phyloP scores from a whole-genome alignment of 2,329 filamentous ascomycete genomes.

The Aspergillus sp. region DNA sequence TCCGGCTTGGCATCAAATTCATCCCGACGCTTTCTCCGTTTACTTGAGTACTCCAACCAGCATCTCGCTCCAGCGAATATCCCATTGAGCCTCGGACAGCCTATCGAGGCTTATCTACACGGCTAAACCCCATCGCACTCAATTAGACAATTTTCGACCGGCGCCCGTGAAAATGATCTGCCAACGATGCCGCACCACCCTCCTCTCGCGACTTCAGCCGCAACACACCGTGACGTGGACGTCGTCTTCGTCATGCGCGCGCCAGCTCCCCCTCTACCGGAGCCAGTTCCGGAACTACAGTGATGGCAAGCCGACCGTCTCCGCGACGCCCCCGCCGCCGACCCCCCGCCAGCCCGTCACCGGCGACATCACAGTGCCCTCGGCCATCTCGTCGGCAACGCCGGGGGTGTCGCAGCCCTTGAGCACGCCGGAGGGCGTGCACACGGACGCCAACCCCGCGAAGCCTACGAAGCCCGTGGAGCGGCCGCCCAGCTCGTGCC shows the following conservation, averaged over 20 bases:
- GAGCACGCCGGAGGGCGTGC: constrained; percentile 35
- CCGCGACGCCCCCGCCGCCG: constrained; percentile 29
- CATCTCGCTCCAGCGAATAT: no score
- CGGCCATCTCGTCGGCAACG: constrained; percentile 38
- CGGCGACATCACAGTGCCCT: constrained; percentile 31
- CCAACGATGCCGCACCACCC: constrained; percentile 38
- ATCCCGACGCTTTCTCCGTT: constrained; percentile 33
- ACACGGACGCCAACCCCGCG: constrained; percentile 23
- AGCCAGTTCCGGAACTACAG: constrained; percentile 33
- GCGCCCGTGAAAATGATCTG: constrained; percentile 35
- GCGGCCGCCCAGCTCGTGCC: constrained; percentile 37
- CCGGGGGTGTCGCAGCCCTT: constrained; percentile 41
- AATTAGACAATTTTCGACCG: background rate
- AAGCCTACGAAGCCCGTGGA: constrained; percentile 26
- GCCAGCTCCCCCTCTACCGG: constrained; percentile 28
- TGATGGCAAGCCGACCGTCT: constrained; percentile 27
- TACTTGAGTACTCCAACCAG: no score
- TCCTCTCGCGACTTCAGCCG: constrained; percentile 38
- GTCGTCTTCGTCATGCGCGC: constrained; percentile 25
- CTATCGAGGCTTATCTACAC: background rate
- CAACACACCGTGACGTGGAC: constrained; percentile 24
- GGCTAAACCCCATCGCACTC: background rate
- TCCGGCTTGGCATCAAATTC: constrained; percentile 37
- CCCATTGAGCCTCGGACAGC: background rate
- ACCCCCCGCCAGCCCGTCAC: constrained; percentile 30